Conservation (phyloP, 257 asterid species). For the Primulina huaijiensis region DNA sequence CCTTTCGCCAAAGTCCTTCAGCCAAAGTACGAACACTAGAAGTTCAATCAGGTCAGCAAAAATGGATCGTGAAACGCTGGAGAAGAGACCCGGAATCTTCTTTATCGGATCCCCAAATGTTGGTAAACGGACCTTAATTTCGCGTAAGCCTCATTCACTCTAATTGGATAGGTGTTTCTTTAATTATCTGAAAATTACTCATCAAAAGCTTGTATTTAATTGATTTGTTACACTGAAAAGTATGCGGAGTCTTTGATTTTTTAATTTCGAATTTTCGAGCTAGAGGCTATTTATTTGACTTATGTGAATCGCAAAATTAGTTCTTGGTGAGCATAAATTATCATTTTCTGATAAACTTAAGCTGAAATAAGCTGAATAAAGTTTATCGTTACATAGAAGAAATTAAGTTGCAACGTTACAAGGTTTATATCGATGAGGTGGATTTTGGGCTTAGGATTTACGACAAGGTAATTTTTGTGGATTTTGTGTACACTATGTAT, state of each 20-base stretch:
- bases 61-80: slow-evolving; percentile 49
- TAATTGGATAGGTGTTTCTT: slow-evolving; percentile 6
- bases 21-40: background rate
- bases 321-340: background rate
- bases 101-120: slow-evolving; percentile 76
- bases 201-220: background rate
- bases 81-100: slow-evolving; percentile 70
- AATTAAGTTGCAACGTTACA: too few relatives aligned
- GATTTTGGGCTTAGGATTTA: too few relatives aligned
- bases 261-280: background rate
- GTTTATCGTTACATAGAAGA: background rate
- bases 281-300: slow-evolving; percentile 5
- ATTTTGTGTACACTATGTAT: too few relatives aligned
- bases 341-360: background rate
- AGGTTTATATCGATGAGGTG: too few relatives aligned
- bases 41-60: background rate
- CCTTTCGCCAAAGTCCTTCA: background rate
- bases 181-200: background rate
- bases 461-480: too few relatives aligned
- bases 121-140: slow-evolving; percentile 82
- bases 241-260: background rate
- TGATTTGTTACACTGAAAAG: background rate
- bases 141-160: slow-evolving; percentile 50
- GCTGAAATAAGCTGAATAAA: background rate
- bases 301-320: slow-evolving; percentile 1